A percentile compares a stretch with the other conserved stretches of the same genome.
Conservation (phyloP, 352 stramenopile species). For the Globisporangium camurandrum region DNA sequence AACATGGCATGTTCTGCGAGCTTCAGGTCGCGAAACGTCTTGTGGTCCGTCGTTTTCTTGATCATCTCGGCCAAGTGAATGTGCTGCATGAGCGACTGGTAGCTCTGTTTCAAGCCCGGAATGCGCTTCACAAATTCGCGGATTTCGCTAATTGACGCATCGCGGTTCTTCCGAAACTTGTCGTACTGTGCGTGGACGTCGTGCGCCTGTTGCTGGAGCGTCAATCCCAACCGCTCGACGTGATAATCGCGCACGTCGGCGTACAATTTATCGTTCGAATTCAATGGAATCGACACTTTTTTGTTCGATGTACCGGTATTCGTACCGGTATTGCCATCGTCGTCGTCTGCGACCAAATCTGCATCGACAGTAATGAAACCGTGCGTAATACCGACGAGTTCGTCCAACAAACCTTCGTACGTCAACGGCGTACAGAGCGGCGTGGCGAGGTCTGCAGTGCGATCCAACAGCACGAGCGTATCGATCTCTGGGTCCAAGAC, state of each 20-base stretch:
- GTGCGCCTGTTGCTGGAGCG: slow-evolving; percentile 94
- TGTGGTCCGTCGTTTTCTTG: slow-evolving; percentile 91
- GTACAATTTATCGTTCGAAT: slow-evolving; percentile 95
- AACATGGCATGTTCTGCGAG: slow-evolving; percentile 94
- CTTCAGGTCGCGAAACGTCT: slow-evolving; percentile 92
- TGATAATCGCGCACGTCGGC: slow-evolving; percentile 94
- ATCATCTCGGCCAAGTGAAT: slow-evolving; percentile 96
- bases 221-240: slow-evolving; percentile 93
- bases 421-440: slow-evolving; percentile 95
- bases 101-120: slow-evolving; percentile 89
- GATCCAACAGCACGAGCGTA: slow-evolving; percentile 93
- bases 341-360: slow-evolving; percentile 60
- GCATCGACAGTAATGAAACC: slow-evolving; percentile 80
- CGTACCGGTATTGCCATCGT: slow-evolving; percentile 22
- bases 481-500: slow-evolving; percentile 87
- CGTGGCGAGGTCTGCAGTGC: slow-evolving; percentile 93
- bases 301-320: slow-evolving; percentile 32
- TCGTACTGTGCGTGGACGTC: slow-evolving; percentile 92
- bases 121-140: slow-evolving; percentile 98
- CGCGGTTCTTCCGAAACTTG: slow-evolving; percentile 92
- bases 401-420: slow-evolving; percentile 96
- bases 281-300: slow-evolving; percentile 89
- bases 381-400: slow-evolving; percentile 93
- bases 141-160: slow-evolving; percentile 96
- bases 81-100: slow-evolving; percentile 95